Conservation (phyloP, 2,329 filamentous ascomycete genomes). For the Beauveria asiatica region DNA sequence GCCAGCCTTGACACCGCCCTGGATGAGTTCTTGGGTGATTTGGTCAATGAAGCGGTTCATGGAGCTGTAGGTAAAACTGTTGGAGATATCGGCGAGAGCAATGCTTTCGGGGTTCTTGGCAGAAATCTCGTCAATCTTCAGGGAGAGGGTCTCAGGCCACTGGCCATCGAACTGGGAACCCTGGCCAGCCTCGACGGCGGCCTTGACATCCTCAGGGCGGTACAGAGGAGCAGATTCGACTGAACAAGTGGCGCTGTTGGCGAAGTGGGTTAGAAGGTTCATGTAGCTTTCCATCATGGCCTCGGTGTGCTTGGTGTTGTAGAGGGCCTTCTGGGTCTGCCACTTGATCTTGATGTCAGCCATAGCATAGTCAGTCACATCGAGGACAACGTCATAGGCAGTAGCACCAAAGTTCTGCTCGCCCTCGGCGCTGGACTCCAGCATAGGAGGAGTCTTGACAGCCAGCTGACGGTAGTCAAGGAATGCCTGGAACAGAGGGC, state of each 20-base stretch:
- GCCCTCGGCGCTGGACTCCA: constrained; percentile 16
- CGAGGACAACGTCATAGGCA: constrained; percentile 18
- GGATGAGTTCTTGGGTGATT: constrained; percentile 1
- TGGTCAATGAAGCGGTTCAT: constrained; percentile 9
- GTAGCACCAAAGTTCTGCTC: constrained; percentile 16
- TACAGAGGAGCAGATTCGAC: constrained; percentile 9
- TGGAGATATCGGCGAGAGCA: background rate
- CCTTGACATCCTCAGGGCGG: constrained; percentile 4
- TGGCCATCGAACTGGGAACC: constrained; percentile 3
- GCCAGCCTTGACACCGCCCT: constrained; percentile 14
- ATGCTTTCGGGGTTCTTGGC: background rate
- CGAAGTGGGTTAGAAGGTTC: constrained; percentile 12
- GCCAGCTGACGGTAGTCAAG: constrained; percentile 35
- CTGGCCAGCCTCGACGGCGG: constrained; percentile 5
- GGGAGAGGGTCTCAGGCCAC: constrained; percentile 8
- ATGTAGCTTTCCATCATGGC: constrained; percentile 13
- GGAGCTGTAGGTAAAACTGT: constrained; percentile 4
- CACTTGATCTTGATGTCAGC: constrained; percentile 12
- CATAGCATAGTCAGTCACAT: constrained; percentile 14
- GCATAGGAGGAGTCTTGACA: constrained; percentile 18
- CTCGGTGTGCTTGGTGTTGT: constrained; percentile 12
- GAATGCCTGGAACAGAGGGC: constrained; percentile 38
- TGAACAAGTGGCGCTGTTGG: constrained; percentile 23
- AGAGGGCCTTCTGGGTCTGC: constrained; percentile 15
- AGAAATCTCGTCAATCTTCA: constrained; percentile 6